Percentiles rank a stretch among this genome's conserved stretches.
These are phyloP conservation scores for Albophoma yamanashiensis DNA, from an alignment of 2,329 filamentous ascomycete species.

Conservation along the genomic window DNA sequence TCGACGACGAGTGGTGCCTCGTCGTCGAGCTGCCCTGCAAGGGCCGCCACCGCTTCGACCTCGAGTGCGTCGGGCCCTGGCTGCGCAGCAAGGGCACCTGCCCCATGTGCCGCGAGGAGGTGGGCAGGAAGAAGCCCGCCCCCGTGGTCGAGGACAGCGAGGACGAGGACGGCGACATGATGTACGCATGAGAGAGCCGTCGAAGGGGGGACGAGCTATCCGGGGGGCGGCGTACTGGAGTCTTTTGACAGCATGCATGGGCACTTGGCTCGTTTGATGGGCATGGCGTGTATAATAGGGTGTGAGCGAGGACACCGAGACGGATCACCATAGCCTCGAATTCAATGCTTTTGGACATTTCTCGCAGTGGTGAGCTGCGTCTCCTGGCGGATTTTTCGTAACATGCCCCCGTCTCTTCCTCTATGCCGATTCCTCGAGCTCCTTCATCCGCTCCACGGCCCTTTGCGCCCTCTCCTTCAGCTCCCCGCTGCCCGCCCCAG, in stretches of 20 bases:
- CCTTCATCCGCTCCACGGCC: constrained; percentile 11
- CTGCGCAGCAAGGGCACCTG: constrained; percentile 53
- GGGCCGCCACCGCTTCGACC: constrained; percentile 46
- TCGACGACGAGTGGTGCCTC: constrained; percentile 51
- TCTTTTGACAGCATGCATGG: background rate
- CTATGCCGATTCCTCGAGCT: constrained; percentile 7
- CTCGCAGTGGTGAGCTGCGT: background rate
- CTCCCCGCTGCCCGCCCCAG: constrained; percentile 6
- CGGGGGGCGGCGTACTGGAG: background rate
- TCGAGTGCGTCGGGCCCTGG: constrained; percentile 60
- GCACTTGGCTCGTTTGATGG: background rate
- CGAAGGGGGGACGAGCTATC: no score
- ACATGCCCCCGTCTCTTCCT: background rate
- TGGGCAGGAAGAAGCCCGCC: constrained; percentile 43
- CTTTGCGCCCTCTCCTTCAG: constrained; percentile 11
- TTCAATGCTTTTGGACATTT: no score
- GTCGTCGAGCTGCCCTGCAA: constrained; percentile 56
- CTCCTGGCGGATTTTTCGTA: background rate
- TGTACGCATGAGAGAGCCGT: constrained; percentile 20
- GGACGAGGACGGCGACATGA: constrained; percentile 41
- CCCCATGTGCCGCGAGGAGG: constrained; percentile 50
- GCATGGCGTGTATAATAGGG: background rate
- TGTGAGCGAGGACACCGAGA: background rate
- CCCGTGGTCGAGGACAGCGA: constrained; percentile 33
- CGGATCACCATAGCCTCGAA: background rate